Base-by-base conservation (phyloP, 2,329 filamentous ascomycete species). In the Cordyceps pruinosa region DNA sequence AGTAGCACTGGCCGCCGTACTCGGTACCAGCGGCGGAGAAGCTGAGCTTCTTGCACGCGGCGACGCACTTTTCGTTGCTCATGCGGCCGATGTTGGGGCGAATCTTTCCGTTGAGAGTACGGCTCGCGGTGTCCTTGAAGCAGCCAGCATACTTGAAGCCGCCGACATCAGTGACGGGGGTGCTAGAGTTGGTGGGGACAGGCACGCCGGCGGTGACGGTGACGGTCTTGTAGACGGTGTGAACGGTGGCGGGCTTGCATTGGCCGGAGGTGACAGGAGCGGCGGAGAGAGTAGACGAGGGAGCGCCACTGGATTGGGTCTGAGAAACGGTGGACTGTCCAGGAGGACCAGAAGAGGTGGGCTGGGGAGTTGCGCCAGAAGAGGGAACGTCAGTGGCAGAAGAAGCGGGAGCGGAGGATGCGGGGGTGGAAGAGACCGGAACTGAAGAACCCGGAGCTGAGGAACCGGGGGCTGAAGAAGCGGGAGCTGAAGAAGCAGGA, bases 1-100 rank as follows among this genome's bases (percentile, higher is more conserved):
- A 84, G 69, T 75, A 83, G 68, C 81, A 84, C 65, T 83, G 75
- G n/a, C 69, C 68, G 23, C 68, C 70, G 61, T 77, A 80, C 65
- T 83, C 78, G 1, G 80, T 69, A 7, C 79, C 80, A 7, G 79
- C 78, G 44, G 78, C 71, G 7, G 62, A 63, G 64, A 71, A 77
- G 17, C 73, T 72, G 13, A 68, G 66, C 7, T 57, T 61, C 8
- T 73, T 67, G 66, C 81, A 84, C 65, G 77, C 75, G 5, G 69
- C 65, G 49, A 80, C 70, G 63, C 81, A 83, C 23, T 72, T 74
- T 49, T 70, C 73, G 65, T 71, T 74, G 61, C 68, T 74, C 64
- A 77, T 70, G 48, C 63, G 52, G n/a, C 74, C 74, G 34, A 78
- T 63, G 56, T 75, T 67, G 25, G 74, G 71, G 46, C 73, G 72